Evolutionary conservation across 1,284 basidiomycete species (phyloP), one percentile per base, ranked within the genome.

Genomic region (Anthracocystis walkeri): DNA sequence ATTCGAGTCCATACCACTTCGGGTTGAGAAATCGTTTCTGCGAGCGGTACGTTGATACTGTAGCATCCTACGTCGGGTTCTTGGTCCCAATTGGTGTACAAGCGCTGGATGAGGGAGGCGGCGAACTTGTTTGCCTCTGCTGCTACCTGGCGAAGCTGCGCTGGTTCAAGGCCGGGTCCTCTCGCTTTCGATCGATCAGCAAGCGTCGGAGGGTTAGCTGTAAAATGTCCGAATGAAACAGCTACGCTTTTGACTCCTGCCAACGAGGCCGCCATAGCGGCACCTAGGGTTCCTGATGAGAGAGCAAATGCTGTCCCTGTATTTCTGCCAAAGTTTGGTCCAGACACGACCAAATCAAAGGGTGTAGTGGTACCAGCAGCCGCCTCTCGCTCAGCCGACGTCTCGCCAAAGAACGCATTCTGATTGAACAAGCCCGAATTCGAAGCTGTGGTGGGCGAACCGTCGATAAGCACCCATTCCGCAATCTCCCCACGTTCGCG

Each of bases 281-380:
- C 83, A 14, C 82, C 83, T 3, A 85, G 54, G 8, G 83, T 85
- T n/a, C 83, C 83, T 3, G 80, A 82, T 12, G 79, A 80, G 6
- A 85, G 59, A 1, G 80, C 77, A 54, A 85, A 85, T 1, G 83
- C 81, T 0, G 81, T 80, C 11, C 83, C 83, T 7, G 83, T 82
- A 40, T 85, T 85, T 3, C 83, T 60, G 16, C 83, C 83, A 64
- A 78, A 83, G 70, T 85, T 85, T 38, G 83, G 83, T 0, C 83
- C 83, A 1, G 81, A 82, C 2, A 85, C 53, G 7, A 85, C 83
- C n/a, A 84, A 66, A 38, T 84, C 78, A 35, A 80, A 77, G 0
- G 77, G 74, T 2, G 70, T 69, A 0, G 14, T 56, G 4, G 62
- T 62, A 21, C 51, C 50, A 4, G 75, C 63, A 3, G 56, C 42